Evolutionary conservation across 2,329 filamentous ascomycete species (phyloP).

Genomic region (Phyllosticta capitalensis): DNA sequence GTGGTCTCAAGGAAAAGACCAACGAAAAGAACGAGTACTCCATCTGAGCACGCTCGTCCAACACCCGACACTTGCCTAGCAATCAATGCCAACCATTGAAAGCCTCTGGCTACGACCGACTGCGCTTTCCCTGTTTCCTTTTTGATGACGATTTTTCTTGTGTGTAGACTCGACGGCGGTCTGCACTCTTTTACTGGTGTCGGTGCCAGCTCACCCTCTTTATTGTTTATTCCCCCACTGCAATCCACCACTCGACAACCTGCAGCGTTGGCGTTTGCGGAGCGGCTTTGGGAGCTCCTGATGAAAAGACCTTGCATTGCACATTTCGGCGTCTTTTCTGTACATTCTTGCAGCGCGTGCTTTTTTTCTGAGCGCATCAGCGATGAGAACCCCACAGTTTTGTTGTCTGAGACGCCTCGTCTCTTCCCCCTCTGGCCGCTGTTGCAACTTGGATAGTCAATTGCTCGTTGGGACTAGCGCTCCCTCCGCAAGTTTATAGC

Average conservation of each 20-base stretch:
- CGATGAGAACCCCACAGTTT: neutral
- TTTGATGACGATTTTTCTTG: slow-evolving; percentile 10
- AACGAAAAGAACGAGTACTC: slow-evolving; percentile 17
- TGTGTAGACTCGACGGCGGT: slow-evolving; percentile 10
- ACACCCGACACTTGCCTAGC: neutral
- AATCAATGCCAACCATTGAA: neutral
- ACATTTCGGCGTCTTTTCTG: slow-evolving; percentile 15
- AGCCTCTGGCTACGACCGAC: slow-evolving; percentile 11
- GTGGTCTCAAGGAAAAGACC: slow-evolving; percentile 87
- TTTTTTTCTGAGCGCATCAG: neutral
- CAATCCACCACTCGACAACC: slow-evolving; percentile 10
- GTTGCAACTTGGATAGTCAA: slow-evolving; percentile 9
- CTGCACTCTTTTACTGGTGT: slow-evolving; percentile 2
- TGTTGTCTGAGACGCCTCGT: slow-evolving; percentile 22
- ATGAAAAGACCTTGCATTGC: neutral
- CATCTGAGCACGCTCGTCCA: neutral
- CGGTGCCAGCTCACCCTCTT: neutral
- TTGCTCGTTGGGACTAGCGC: slow-evolving; percentile 24
- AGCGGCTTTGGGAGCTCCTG: slow-evolving; percentile 6
- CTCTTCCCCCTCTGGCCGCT: neutral
- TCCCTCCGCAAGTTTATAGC: slow-evolving; percentile 27
- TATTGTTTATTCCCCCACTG: slow-evolving; percentile 7
- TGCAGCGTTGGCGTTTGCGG: slow-evolving; percentile 8
- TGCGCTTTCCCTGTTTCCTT: neutral
- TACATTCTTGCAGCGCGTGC: slow-evolving; percentile 21